A percentile compares a stretch with the other conserved stretches of the same genome.
phyloP scores from a whole-genome alignment of 345 rosid genomes.

The Litchi chinensis region DNA sequence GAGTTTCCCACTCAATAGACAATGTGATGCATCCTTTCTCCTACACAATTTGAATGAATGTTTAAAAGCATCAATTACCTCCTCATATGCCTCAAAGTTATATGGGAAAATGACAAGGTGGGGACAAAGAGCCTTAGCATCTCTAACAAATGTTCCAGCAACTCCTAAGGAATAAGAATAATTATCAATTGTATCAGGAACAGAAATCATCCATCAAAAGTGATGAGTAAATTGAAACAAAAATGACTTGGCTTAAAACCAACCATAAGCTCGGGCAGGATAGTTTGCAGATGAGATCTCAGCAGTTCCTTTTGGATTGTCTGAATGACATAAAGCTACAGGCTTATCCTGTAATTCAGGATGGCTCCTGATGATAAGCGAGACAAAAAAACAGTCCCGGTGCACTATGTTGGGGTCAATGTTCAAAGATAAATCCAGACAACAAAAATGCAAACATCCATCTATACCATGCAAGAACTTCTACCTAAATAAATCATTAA shows the following conservation, averaged over 20 bases:
- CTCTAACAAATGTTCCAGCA: slow-evolving; percentile 94
- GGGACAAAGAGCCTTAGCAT: slow-evolving; percentile 89
- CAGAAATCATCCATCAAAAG: slow-evolving; percentile 13
- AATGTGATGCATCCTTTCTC: neutral
- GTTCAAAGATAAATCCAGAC: slow-evolving; percentile 2
- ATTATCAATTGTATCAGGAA: slow-evolving; percentile 15
- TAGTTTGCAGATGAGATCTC: slow-evolving; percentile 97
- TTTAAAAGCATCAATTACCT: slow-evolving; percentile 45
- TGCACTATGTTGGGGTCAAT: slow-evolving; percentile 31
- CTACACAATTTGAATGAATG: slow-evolving; percentile 13
- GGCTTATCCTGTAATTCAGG: slow-evolving; percentile 76
- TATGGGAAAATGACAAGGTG: slow-evolving; percentile 80
- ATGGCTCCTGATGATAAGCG: slow-evolving; percentile 78
- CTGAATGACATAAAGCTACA: slow-evolving; percentile 92
- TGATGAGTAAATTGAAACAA: slow-evolving; percentile 17
- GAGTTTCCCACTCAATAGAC: slow-evolving; percentile 5
- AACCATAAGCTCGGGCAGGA: slow-evolving; percentile 88
- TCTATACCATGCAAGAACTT: slow-evolving; percentile 7
- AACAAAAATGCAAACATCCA: neutral
- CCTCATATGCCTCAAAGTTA: slow-evolving; percentile 87
- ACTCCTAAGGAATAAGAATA: slow-evolving; percentile 50
- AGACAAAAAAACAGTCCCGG: slow-evolving; percentile 95
- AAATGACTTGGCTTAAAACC: slow-evolving; percentile 35
- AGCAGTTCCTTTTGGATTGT: slow-evolving; percentile 91
- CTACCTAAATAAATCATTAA: slow-evolving; percentile 1